Conservation (phyloP, 305 asterid genomes). For the Fraxinus latifolia region DNA sequence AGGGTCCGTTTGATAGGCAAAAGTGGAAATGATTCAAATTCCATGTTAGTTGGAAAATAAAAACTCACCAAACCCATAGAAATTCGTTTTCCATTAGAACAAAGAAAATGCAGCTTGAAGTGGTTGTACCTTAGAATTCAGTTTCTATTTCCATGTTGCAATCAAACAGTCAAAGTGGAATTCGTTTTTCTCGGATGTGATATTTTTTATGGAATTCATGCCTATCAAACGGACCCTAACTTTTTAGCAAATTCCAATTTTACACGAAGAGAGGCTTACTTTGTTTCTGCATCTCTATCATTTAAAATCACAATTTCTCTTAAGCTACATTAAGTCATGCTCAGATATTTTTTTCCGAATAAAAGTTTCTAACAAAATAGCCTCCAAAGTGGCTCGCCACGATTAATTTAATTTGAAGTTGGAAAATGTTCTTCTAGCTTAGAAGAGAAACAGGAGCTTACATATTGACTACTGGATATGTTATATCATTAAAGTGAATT, state of each 20-base stretch:
- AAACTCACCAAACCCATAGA: too few relatives aligned
- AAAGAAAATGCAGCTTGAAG: too few relatives aligned
- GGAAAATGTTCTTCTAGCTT: not conserved
- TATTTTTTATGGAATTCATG: too few relatives aligned
- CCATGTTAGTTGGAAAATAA: too few relatives aligned
- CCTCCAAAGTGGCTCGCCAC: not conserved
- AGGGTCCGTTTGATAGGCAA: too few relatives aligned
- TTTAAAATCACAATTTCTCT: not conserved
- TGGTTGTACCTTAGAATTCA: too few relatives aligned
- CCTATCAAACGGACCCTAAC: not conserved
- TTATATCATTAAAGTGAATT: not conserved
- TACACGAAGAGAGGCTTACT: not conserved
- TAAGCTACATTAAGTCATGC: not conserved
- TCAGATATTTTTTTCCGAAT: not conserved
- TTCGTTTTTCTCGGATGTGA: too few relatives aligned
- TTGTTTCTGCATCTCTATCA: conserved; percentile 1
- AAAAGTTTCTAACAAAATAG: not conserved
- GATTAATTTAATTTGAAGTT: not conserved
- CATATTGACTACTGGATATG: not conserved
- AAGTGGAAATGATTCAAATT: too few relatives aligned
- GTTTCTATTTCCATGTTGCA: too few relatives aligned
- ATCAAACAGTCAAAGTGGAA: too few relatives aligned
- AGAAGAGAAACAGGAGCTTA: not conserved
- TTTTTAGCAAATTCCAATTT: not conserved
- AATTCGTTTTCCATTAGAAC: too few relatives aligned